Evolutionary conservation across 1,139 yeast species (phyloP).

Genomic region (Yamadazyma atlantica): DNA sequence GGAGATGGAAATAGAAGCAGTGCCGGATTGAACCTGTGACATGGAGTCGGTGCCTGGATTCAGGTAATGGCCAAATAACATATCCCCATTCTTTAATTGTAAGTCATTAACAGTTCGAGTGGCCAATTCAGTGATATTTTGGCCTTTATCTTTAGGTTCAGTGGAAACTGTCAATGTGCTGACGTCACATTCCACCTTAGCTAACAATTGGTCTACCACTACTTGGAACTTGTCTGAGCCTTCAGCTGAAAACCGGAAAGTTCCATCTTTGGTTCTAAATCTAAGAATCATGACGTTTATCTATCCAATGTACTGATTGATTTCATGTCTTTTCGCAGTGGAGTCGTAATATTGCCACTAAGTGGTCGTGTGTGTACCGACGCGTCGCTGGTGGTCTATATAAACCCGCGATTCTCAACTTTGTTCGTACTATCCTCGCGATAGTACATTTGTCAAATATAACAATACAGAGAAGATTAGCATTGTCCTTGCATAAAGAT

Average conservation of each 20-base stretch:
- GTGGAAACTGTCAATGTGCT: conserved; percentile 40
- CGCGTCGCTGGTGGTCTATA: neutral
- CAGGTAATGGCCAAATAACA: conserved; percentile 61
- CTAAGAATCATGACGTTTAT: conserved; percentile 59
- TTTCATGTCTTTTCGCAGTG: neutral
- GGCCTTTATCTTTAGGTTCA: conserved; percentile 50
- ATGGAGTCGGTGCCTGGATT: conserved; percentile 10
- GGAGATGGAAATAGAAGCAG: conserved; percentile 13
- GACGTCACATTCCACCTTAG: conserved; percentile 34
- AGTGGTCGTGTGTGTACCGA: neutral
- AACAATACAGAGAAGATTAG: conserved; percentile 98
- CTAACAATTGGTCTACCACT: conserved; percentile 45
- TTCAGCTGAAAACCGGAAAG: conserved; percentile 63
- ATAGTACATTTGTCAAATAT: conserved; percentile 56
- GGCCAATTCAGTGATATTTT: conserved; percentile 40
- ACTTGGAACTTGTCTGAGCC: conserved; percentile 45
- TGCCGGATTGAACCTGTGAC: conserved; percentile 10
- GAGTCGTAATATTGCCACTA: too few relatives aligned
- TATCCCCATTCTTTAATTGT: conserved; percentile 79
- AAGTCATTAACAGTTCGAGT: conserved; percentile 50
- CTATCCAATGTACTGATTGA: too few relatives aligned
- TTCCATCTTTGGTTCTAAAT: conserved; percentile 83
- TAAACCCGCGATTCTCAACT: neutral
- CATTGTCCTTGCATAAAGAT: conserved; percentile 99
- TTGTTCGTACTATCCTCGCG: conserved; percentile 45